These are phyloP conservation scores for Ambrosia artemisiifolia DNA, from an alignment of 129 eudicot species.

Conservation along the genomic window DNA sequence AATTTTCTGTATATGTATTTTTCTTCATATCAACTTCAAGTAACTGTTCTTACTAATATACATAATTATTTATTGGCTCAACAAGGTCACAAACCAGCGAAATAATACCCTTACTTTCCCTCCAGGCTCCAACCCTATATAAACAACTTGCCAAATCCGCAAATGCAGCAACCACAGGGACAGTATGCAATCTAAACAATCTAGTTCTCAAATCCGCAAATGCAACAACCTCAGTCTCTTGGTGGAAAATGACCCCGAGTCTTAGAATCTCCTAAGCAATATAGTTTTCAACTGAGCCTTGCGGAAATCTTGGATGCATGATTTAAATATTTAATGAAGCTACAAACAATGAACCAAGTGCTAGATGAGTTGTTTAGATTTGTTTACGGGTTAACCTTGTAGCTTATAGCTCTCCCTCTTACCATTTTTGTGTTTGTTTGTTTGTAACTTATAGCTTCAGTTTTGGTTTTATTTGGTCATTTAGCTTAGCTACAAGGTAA, in stretches of 20 bases:
- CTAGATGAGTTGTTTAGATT: neutral
- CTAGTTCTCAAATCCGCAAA: constrained; percentile 37
- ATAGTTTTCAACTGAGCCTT: constrained; percentile 55
- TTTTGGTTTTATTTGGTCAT: no score
- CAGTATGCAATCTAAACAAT: constrained; percentile 18
- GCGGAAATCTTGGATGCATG: constrained; percentile 79
- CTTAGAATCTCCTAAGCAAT: constrained; percentile 31
- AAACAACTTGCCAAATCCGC: constrained; percentile 33
- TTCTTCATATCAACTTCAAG: neutral
- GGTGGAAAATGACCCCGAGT: constrained; percentile 44
- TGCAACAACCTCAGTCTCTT: constrained; percentile 46
- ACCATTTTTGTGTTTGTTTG: no score
- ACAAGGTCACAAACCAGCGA: constrained; percentile 47
- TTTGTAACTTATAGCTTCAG: no score
- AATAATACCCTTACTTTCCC: constrained; percentile 36
- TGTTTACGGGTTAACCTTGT: constrained; percentile 8
- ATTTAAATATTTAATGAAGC: constrained; percentile 57
- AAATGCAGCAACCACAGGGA: constrained; percentile 41
- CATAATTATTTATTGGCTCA: constrained; percentile 5
- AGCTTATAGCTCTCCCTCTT: neutral
- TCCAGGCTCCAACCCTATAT: constrained; percentile 35
- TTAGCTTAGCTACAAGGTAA: no score
- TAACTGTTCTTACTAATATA: neutral
- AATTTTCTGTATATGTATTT: no score
- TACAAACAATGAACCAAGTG: constrained; percentile 24